These are phyloP conservation scores for Lipomyces yarrowii DNA, from an alignment of 1,139 yeast species.

Conservation along the genomic window DNA sequence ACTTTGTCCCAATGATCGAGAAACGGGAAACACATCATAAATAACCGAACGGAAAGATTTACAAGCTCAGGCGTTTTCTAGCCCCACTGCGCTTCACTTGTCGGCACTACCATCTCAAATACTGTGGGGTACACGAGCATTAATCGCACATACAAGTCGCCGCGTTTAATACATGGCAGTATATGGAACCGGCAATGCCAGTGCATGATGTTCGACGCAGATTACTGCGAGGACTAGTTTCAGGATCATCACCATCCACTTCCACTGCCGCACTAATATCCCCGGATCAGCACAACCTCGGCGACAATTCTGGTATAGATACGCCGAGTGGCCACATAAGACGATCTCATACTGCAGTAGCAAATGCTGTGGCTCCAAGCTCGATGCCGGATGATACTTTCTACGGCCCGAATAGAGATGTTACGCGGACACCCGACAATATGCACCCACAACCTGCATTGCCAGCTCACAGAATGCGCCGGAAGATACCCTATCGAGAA, in stretches of 20 bases:
- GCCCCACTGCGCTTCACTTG: not conserved
- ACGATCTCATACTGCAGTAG: constrained; percentile 1
- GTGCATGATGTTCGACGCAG: constrained; percentile 23
- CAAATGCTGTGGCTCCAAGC: constrained; percentile 3
- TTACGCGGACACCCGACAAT: constrained; percentile 3
- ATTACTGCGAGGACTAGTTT: constrained; percentile 21
- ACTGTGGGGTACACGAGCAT: not conserved
- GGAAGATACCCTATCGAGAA: not conserved
- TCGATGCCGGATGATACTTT: constrained; percentile 5
- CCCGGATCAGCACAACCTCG: not conserved
- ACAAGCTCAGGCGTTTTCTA: not conserved
- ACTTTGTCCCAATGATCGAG: not conserved
- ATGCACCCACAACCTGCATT: not conserved
- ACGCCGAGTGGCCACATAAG: constrained; percentile 19
- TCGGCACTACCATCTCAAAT: not conserved
- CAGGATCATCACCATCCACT: constrained; percentile 4
- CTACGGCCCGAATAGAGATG: constrained; percentile 6
- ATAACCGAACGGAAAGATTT: not conserved
- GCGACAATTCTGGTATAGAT: constrained; percentile 11
- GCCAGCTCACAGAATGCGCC: not conserved
- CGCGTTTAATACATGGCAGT: not conserved
- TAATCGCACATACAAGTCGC: not conserved
- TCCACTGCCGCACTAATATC: constrained; percentile 5
- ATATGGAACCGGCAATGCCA: constrained; percentile 14
- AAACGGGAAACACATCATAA: not conserved